Conservation (phyloP, 352 stramenopile species). For the Pythium rishiriense region DNA sequence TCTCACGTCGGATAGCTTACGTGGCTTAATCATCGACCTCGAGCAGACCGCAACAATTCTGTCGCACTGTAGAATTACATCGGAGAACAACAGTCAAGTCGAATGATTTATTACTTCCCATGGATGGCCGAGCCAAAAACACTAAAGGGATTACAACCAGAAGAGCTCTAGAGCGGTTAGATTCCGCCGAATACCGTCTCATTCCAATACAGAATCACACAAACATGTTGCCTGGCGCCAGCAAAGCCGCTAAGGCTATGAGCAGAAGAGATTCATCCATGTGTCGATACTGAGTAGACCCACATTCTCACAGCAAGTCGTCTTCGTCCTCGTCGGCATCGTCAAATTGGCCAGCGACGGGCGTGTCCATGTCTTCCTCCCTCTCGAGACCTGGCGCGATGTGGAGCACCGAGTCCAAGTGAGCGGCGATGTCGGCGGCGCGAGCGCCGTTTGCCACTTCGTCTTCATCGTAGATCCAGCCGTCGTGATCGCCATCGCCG, state of each 20-base stretch:
- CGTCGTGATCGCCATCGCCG: conserved; percentile 29
- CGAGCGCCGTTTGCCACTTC: conserved; percentile 69
- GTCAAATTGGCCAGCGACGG: conserved; percentile 74
- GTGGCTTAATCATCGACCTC: conserved; percentile 17
- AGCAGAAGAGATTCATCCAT: conserved; percentile 3
- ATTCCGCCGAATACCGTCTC: no score
- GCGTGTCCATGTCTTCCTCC: conserved; percentile 7
- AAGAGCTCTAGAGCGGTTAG: no score
- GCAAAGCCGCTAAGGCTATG: no score
- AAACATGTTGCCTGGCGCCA: neutral
- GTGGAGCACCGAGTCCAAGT: conserved; percentile 72
- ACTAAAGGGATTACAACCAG: no score
- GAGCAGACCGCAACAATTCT: conserved; percentile 20
- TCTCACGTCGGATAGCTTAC: conserved; percentile 21
- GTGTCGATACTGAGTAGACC: neutral
- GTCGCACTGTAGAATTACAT: conserved; percentile 24
- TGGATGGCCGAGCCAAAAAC: no score
- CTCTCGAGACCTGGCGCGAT: conserved; percentile 49
- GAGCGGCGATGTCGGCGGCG: conserved; percentile 56
- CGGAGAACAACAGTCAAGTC: no score
- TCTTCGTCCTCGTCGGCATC: conserved; percentile 76
- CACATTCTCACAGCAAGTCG: conserved; percentile 33
- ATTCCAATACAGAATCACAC: conserved; percentile 12
- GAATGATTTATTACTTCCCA: no score
- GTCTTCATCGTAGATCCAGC: conserved; percentile 84